Conservation (phyloP, 1,284 basidiomycete species). For the Microbotryum intermedium region DNA sequence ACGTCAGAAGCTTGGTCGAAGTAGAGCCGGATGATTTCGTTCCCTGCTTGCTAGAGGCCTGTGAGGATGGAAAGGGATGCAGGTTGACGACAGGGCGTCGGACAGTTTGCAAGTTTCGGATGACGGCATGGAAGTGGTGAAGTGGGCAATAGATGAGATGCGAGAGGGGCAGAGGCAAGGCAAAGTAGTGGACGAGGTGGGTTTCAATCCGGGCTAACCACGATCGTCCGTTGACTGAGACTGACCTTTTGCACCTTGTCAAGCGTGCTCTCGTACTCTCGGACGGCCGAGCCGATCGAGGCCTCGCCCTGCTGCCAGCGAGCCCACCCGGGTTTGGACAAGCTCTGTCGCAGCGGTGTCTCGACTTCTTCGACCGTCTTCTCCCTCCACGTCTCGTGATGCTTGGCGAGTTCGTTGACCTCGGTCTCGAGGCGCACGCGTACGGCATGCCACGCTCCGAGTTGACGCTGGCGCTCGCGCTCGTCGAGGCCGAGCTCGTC, state of each 20-base stretch:
- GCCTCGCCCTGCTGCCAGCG: slow-evolving; percentile 8
- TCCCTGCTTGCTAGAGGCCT: slow-evolving; percentile 10
- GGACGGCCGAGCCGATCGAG: background rate
- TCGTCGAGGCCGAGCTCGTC: slow-evolving; percentile 1
- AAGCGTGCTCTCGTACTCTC: slow-evolving; percentile 16
- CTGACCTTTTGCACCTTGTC: slow-evolving; percentile 27
- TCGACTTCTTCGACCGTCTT: slow-evolving; percentile 14
- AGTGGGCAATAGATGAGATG: background rate
- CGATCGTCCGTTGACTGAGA: background rate
- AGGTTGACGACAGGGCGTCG: too few relatives aligned
- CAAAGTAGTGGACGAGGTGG: background rate
- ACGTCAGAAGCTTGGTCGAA: slow-evolving; percentile 19
- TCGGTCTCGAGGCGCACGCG: slow-evolving; percentile 12
- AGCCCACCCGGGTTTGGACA: slow-evolving; percentile 15
- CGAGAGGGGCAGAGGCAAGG: background rate
- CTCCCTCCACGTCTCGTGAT: slow-evolving; percentile 13
- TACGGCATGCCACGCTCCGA: slow-evolving; percentile 8
- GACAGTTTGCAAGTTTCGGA: too few relatives aligned
- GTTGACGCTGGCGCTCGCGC: slow-evolving; percentile 2
- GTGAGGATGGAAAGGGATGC: background rate
- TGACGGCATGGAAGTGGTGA: background rate
- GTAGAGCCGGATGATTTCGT: slow-evolving; percentile 11
- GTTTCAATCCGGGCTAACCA: too few relatives aligned
- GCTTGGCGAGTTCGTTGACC: slow-evolving; percentile 4
- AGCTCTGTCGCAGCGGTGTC: slow-evolving; percentile 1